A percentile compares a stretch with the other conserved stretches of the same genome.
Conservation (phyloP, 106 monocot species). For the Dioscorea dumetorum region DNA sequence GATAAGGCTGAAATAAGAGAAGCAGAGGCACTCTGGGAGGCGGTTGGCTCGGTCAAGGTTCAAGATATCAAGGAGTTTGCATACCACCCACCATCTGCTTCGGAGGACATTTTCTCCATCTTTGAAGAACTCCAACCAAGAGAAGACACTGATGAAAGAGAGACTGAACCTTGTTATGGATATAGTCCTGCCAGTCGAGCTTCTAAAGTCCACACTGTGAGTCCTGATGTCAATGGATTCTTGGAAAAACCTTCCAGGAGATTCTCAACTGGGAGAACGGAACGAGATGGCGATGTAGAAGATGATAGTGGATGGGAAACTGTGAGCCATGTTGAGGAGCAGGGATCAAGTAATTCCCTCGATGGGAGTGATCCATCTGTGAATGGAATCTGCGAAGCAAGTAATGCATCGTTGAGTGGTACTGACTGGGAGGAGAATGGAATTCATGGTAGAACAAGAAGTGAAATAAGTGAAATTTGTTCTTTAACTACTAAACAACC, state of each 20-base stretch:
- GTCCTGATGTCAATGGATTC: conserved; percentile 40
- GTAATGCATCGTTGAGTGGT: conserved; percentile 54
- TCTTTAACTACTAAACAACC: conserved; percentile 35
- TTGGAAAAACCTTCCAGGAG: conserved; percentile 19
- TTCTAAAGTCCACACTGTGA: conserved; percentile 50
- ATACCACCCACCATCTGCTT: conserved; percentile 57
- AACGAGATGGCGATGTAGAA: conserved; percentile 41
- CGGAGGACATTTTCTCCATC: conserved; percentile 77
- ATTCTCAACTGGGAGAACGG: conserved; percentile 18
- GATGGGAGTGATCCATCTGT: conserved; percentile 79
- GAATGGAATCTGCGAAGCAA: conserved; percentile 45
- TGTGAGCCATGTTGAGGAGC: conserved; percentile 63
- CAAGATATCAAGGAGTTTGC: conserved; percentile 69
- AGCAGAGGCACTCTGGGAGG: conserved; percentile 58
- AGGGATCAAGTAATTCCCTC: conserved; percentile 67
- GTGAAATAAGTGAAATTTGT: conserved; percentile 65
- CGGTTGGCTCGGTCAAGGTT: conserved; percentile 27
- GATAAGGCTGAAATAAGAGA: conserved; percentile 25
- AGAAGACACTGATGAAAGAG: conserved; percentile 44
- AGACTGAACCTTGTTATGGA: conserved; percentile 44
- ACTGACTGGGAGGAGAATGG: conserved; percentile 51
- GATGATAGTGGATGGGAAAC: conserved; percentile 94
- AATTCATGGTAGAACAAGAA: conserved; percentile 20
- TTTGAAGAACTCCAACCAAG: conserved; percentile 63
- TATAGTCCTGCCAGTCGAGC: conserved; percentile 28